Evolutionary conservation across 495 filamentous ascomycete genomes (phyloP).

Genomic region (Penicillium cinerascens): DNA sequence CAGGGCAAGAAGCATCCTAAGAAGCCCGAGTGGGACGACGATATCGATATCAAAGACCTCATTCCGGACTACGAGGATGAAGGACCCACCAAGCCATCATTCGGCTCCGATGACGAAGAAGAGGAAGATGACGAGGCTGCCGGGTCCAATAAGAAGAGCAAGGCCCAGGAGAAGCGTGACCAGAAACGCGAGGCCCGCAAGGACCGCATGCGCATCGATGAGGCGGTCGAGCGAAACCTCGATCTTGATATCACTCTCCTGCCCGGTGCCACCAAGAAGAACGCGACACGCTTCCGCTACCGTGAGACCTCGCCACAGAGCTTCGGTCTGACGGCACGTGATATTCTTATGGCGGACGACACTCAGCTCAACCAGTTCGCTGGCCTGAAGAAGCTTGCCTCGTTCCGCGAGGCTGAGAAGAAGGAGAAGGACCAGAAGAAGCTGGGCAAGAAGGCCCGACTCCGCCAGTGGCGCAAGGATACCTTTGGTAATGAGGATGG

Average conservation of each 20-base stretch:
- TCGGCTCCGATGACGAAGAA: constrained; percentile 52
- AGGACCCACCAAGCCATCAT: constrained; percentile 44
- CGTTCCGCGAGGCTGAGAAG: constrained; percentile 83
- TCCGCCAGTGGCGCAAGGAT: constrained; percentile 89
- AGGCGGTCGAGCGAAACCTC: constrained; percentile 78
- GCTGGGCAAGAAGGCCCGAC: constrained; percentile 84
- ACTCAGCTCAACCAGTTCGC: constrained; percentile 83
- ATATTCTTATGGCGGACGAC: constrained; percentile 91
- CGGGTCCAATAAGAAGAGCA: constrained; percentile 54
- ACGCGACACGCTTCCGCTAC: constrained; percentile 70
- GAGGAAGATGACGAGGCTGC: constrained; percentile 49
- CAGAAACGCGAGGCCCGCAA: constrained; percentile 71
- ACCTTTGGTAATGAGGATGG: constrained; percentile 77
- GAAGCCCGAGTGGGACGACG: constrained; percentile 95
- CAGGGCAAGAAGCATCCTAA: constrained; percentile 60
- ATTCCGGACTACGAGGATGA: constrained; percentile 78
- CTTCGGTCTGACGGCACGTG: constrained; percentile 82
- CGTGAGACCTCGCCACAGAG: constrained; percentile 86
- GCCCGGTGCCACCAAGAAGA: constrained; percentile 53
- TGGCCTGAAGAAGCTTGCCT: constrained; percentile 89
- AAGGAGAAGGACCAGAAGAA: constrained; percentile 83
- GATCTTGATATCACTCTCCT: constrained; percentile 63
- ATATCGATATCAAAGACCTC: constrained; percentile 93
- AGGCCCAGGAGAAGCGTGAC: constrained; percentile 60
- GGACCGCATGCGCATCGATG: constrained; percentile 78